Percentiles rank a stretch among this genome's conserved stretches.
Conservation (phyloP, 805 yeast genomes). For the Nakazawaea molendinolei region DNA sequence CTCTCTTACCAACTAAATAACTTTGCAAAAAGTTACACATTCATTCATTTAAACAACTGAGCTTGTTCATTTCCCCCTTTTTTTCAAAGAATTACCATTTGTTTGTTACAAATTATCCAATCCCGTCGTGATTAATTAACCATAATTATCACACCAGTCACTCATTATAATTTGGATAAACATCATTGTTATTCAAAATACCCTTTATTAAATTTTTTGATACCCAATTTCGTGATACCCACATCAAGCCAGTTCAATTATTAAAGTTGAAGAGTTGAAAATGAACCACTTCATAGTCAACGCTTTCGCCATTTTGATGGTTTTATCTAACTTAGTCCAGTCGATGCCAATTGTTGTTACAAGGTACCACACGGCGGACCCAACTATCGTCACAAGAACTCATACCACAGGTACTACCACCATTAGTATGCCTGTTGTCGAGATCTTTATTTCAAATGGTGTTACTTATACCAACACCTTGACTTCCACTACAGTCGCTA, state of each 20-base stretch:
- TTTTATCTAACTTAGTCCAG: constrained; percentile 3
- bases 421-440: constrained; percentile 44
- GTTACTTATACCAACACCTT: constrained; percentile 43
- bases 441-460: constrained; percentile 44
- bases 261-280: neutral
- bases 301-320: neutral
- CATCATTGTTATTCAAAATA: neutral
- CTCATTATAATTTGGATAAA: constrained; percentile 4
- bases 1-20: neutral
- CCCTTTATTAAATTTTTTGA: neutral
- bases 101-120: neutral
- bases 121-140: constrained; percentile 2
- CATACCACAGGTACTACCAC: constrained; percentile 40
- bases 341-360: constrained; percentile 19
- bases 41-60: constrained; percentile 2
- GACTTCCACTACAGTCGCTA: constrained; percentile 29
- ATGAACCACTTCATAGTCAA: constrained; percentile 3
- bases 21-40: neutral
- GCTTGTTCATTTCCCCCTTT: neutral
- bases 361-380: constrained; percentile 24
- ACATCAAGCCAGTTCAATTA: neutral
- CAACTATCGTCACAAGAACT: constrained; percentile 22
- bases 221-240: too few species aligned
- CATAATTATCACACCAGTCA: constrained; percentile 7
- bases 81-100: neutral